Conservation (phyloP, 495 filamentous ascomycete species). For the Xeromyces bisporus region DNA sequence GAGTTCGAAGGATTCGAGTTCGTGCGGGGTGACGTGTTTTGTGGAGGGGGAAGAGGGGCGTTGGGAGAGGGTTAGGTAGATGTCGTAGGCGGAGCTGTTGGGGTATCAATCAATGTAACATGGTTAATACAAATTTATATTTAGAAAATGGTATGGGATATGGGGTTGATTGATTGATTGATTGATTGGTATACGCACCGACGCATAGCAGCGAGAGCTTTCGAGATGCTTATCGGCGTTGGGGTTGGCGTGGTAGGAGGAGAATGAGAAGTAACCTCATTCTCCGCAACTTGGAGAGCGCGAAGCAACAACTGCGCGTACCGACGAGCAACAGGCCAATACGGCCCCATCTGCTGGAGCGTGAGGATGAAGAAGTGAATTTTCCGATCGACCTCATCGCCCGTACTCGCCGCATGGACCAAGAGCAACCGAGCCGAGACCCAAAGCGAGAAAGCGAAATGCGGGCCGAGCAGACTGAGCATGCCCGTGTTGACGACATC, state of each 20-base stretch:
- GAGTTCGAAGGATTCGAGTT: slow-evolving; percentile 58
- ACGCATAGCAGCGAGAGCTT: slow-evolving; percentile 60
- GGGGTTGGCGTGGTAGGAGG: slow-evolving; percentile 25
- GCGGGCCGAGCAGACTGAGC: slow-evolving; percentile 50
- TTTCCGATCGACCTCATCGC: slow-evolving; percentile 45
- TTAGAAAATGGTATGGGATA: not conserved
- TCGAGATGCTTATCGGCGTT: slow-evolving; percentile 48
- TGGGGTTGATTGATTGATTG: too few relatives aligned
- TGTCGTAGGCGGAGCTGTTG: slow-evolving; percentile 1
- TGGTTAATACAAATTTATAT: slow-evolving; percentile 42
- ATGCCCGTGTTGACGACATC: slow-evolving; percentile 46
- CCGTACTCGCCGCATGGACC: slow-evolving; percentile 56
- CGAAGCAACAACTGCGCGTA: slow-evolving; percentile 48
- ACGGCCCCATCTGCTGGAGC: slow-evolving; percentile 49
- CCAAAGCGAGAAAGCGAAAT: slow-evolving; percentile 63
- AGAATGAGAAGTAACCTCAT: not conserved
- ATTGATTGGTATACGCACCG: slow-evolving; percentile 52
- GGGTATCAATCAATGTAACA: too few relatives aligned
- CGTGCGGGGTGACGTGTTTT: slow-evolving; percentile 42
- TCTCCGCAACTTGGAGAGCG: slow-evolving; percentile 28
- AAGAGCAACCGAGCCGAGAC: slow-evolving; percentile 54
- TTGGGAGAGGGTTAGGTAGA: slow-evolving; percentile 7
- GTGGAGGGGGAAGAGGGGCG: slow-evolving; percentile 18
- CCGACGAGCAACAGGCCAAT: slow-evolving; percentile 51
- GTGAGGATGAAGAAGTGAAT: slow-evolving; percentile 53